phyloP scores from a whole-genome alignment of 2,329 filamentous ascomycete genomes.

The Colletotrichum trifolii region DNA sequence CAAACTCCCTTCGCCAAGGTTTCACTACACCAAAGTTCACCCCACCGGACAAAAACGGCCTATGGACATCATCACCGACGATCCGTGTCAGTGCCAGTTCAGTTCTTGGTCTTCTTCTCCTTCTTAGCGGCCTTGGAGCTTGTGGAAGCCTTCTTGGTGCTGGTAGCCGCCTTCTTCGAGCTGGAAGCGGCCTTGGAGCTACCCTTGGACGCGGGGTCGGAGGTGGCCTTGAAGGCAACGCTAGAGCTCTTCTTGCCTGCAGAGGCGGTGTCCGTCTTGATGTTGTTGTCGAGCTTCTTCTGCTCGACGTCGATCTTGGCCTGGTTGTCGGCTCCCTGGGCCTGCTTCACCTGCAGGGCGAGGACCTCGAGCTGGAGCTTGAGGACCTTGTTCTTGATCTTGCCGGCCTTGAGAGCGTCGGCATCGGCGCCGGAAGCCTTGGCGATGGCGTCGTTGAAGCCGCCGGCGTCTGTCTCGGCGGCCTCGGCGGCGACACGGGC shows the following conservation, averaged over 20 bases:
- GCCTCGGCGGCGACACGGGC: constrained; percentile 62
- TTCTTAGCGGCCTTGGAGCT: too few relatives aligned
- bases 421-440: constrained; percentile 55
- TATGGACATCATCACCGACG: not conserved
- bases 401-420: constrained; percentile 62
- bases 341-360: constrained; percentile 61
- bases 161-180: not conserved
- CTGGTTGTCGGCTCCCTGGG: constrained; percentile 57
- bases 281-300: constrained; percentile 65
- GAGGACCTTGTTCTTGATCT: constrained; percentile 71
- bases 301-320: constrained; percentile 57
- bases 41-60: constrained; percentile 5
- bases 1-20: constrained; percentile 20
- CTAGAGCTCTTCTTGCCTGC: constrained; percentile 50
- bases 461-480: constrained; percentile 58
- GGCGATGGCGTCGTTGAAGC: constrained; percentile 65
- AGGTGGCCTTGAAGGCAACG: constrained; percentile 48
- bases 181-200: constrained; percentile 37
- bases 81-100: not conserved
- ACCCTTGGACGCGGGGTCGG: constrained; percentile 4
- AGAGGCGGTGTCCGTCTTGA: constrained; percentile 50
- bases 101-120: constrained; percentile 1
- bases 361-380: constrained; percentile 66
- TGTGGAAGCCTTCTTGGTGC: not conserved
- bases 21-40: constrained; percentile 4